Conservation (phyloP, 2,329 filamentous ascomycete species). For the Basipetospora sp. region DNA sequence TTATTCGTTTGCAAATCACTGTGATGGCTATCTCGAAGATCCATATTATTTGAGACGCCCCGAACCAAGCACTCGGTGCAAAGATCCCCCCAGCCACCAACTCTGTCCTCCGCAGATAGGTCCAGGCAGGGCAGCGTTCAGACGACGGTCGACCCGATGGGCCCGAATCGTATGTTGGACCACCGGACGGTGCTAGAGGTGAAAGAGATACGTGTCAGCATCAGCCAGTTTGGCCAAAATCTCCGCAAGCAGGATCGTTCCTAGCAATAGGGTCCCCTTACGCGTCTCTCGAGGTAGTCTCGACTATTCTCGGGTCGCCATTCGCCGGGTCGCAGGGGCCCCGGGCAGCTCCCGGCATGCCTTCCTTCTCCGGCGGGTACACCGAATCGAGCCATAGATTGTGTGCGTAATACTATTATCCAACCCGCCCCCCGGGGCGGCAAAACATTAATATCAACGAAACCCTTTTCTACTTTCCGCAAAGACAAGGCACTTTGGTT, state of each 20-base stretch:
- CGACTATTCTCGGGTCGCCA: conserved; percentile 13
- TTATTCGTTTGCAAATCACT: too few species aligned
- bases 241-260: not conserved
- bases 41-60: too few species aligned
- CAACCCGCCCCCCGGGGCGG: too few species aligned
- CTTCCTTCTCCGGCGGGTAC: conserved; percentile 31
- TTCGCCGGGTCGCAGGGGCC: conserved; percentile 13
- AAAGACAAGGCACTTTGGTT: too few species aligned
- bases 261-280: conserved; percentile 1
- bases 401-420: conserved; percentile 41
- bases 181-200: conserved; percentile 23
- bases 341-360: conserved; percentile 13
- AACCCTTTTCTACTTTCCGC: too few species aligned
- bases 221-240: not conserved
- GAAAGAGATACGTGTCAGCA: not conserved
- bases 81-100: too few species aligned
- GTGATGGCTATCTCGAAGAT: too few species aligned
- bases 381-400: conserved; percentile 64
- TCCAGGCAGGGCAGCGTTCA: too few species aligned
- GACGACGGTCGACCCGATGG: conserved; percentile 31
- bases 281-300: conserved; percentile 8
- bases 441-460: too few species aligned
- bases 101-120: too few species aligned
- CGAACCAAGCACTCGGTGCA: too few species aligned
- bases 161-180: conserved; percentile 35